A percentile compares a stretch with the other conserved stretches of the same genome.
These are phyloP conservation scores for Apiotrichum porosum DNA, from an alignment of 1,284 basidiomycete genomes.

Conservation along the genomic window DNA sequence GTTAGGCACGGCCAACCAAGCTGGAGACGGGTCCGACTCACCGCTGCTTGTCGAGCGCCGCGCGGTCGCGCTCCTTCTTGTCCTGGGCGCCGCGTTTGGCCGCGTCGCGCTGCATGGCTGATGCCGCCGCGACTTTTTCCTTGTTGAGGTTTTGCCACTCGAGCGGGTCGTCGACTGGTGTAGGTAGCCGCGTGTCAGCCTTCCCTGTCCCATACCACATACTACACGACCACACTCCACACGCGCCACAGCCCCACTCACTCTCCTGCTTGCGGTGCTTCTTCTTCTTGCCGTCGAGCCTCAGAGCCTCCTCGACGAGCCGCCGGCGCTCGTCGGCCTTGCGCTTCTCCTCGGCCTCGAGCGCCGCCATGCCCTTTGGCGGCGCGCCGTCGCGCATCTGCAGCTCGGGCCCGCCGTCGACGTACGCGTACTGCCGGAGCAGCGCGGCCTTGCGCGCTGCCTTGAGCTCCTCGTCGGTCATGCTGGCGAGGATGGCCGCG, in stretches of 20 bases:
- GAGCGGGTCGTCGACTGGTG: slow-evolving; percentile 34
- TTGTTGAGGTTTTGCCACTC: slow-evolving; percentile 40
- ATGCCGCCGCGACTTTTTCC: slow-evolving; percentile 39
- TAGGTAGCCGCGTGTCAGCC: too few relatives aligned
- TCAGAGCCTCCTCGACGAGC: slow-evolving; percentile 40
- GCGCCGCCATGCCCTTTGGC: slow-evolving; percentile 20
- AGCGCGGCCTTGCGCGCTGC: slow-evolving; percentile 37
- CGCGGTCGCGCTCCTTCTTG: slow-evolving; percentile 41
- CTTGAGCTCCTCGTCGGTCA: slow-evolving; percentile 42
- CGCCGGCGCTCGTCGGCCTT: slow-evolving; percentile 38
- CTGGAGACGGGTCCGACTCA: too few relatives aligned
- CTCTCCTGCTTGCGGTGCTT: slow-evolving; percentile 42
- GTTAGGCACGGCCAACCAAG: too few relatives aligned
- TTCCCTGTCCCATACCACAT: too few relatives aligned
- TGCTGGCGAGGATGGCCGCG: slow-evolving; percentile 27
- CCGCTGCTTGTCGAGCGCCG: slow-evolving; percentile 48
- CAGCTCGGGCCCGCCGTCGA: slow-evolving; percentile 35
- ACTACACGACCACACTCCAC: too few relatives aligned
- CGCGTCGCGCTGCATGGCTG: slow-evolving; percentile 39
- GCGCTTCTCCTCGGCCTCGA: slow-evolving; percentile 35
- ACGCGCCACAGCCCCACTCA: too few relatives aligned
- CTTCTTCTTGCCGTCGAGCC: slow-evolving; percentile 44
- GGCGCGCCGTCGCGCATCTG: slow-evolving; percentile 21
- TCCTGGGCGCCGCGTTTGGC: slow-evolving; percentile 32
- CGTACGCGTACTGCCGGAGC: slow-evolving; percentile 46